A percentile compares a stretch with the other conserved stretches of the same genome.
Evolutionary conservation across 805 yeast genomes (phyloP).

Genomic region (Kuraishia ogatae): DNA sequence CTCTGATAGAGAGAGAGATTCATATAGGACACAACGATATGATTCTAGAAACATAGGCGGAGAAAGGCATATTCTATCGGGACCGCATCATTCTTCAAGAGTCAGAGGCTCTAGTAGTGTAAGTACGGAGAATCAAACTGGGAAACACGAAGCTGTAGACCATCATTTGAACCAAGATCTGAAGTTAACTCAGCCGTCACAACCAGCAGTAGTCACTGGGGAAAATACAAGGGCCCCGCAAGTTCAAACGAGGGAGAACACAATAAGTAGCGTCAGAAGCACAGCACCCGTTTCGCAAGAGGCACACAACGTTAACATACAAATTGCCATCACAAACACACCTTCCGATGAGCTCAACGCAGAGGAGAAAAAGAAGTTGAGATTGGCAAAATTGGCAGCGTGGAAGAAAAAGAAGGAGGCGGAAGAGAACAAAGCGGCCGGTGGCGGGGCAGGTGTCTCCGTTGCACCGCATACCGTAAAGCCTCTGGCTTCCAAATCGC

Average conservation of each 20-base stretch:
- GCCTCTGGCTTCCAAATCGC: neutral
- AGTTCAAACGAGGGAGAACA: neutral
- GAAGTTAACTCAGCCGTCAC: neutral
- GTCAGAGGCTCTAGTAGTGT: neutral
- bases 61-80: neutral
- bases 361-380: slow-evolving; percentile 26
- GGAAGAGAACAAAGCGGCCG: slow-evolving; percentile 4
- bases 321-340: neutral
- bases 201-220: neutral
- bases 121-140: neutral
- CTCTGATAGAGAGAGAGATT: neutral
- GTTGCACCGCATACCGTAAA: neutral
- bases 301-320: neutral
- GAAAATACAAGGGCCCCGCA: neutral
- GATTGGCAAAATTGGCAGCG: slow-evolving; percentile 46
- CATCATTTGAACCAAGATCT: neutral
- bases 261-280: too few relatives aligned
- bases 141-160: neutral
- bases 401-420: slow-evolving; percentile 53
- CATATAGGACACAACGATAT: neutral
- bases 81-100: neutral
- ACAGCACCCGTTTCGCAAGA: neutral
- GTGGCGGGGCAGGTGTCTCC: too few relatives aligned
- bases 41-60: neutral
- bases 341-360: slow-evolving; percentile 5